Base-by-base conservation (phyloP, 345 rosid species). In the Geranium rotundifolium region DNA sequence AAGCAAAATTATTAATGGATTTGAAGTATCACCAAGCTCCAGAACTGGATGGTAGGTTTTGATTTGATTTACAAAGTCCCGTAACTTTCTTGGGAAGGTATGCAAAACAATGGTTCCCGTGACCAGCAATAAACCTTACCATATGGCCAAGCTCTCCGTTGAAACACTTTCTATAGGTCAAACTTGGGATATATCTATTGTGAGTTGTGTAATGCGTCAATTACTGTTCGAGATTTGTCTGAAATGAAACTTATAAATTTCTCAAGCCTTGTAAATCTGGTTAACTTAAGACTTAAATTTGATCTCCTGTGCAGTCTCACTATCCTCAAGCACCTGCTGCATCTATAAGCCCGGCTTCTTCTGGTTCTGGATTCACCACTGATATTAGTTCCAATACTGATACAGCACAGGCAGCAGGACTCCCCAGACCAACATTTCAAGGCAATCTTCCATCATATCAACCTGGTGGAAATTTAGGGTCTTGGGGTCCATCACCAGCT, bases 381-480 rank as follows among this genome's bases (percentile, higher is more conserved):
- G 29, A 29, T 60, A 10, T 54, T 27, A 55, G 29, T 58, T 63
- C 60, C 27, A 17, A 58, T 9, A 37, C 13, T 30, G 61, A 58
- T 9, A 37, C 13, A 31, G 61, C 56, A n/a, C 68, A 31, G 20
- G 13, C 17, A 34, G 6, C 41, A 9, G 64, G 54, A 37, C 56
- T 37, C n/a, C 68, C 60, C 14, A 52, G 64, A 19, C 59, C 68
- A 52, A 37, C 31, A 18, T 59, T 59, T 57, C 72, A 58, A 31
- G 68, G 65, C 63, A 60, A 59, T 41, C 4, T 54, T 64, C 71
- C 65, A n/a, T 50, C 31, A 29, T 64, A 59, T 60, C 63, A 69
- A 29, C 63, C 72, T 29, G 29, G 39, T 14, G 60, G 60, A 5
- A 34, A 59, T 34, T 12, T 55, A 10, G 56, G 60, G 7, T 63